A percentile compares a stretch with the other conserved stretches of the same genome.
Evolutionary conservation across 2,329 filamentous ascomycete genomes (phyloP).

Genomic region (Stemphylium vesicarium): DNA sequence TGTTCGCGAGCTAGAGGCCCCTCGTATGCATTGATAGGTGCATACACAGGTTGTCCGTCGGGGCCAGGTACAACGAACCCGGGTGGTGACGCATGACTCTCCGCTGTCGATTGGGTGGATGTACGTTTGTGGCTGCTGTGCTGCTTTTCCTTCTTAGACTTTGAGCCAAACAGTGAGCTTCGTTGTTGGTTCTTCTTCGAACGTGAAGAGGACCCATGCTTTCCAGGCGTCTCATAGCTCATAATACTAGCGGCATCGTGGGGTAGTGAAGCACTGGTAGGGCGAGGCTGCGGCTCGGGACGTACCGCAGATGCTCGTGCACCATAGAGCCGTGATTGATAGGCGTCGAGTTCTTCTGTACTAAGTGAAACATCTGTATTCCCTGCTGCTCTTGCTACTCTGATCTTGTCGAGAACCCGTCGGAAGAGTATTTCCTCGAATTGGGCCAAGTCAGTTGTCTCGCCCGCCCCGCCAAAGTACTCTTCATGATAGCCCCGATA

Average conservation of each 20-base stretch:
- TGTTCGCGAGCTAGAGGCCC: conserved; percentile 44
- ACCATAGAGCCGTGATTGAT: conserved; percentile 72
- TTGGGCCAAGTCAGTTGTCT: conserved; percentile 44
- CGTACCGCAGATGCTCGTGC: conserved; percentile 37
- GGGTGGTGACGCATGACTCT: conserved; percentile 46
- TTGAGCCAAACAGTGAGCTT: conserved; percentile 38
- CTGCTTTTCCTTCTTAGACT: conserved; percentile 41
- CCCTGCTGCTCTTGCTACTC: conserved; percentile 76
- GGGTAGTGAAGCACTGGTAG: conserved; percentile 32
- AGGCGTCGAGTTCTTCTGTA: conserved; percentile 78
- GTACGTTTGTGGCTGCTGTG: conserved; percentile 38
- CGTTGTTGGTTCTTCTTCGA: conserved; percentile 44
- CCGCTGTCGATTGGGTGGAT: conserved; percentile 29
- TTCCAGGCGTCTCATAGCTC: conserved; percentile 40
- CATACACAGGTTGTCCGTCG: conserved; percentile 56
- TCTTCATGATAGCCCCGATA: conserved; percentile 59
- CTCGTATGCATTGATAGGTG: conserved; percentile 52
- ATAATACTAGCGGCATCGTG: conserved; percentile 39
- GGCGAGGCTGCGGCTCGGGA: conserved; percentile 26
- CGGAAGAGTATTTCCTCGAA: conserved; percentile 80
- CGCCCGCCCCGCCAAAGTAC: conserved; percentile 50
- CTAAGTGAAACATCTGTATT: conserved; percentile 80
- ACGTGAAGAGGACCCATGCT: conserved; percentile 35
- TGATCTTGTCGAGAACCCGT: conserved; percentile 79
- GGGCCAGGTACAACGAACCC: conserved; percentile 57